Evolutionary conservation across 2,329 filamentous ascomycete species (phyloP).

Genomic region (Pseudogymnoascus sp.): DNA sequence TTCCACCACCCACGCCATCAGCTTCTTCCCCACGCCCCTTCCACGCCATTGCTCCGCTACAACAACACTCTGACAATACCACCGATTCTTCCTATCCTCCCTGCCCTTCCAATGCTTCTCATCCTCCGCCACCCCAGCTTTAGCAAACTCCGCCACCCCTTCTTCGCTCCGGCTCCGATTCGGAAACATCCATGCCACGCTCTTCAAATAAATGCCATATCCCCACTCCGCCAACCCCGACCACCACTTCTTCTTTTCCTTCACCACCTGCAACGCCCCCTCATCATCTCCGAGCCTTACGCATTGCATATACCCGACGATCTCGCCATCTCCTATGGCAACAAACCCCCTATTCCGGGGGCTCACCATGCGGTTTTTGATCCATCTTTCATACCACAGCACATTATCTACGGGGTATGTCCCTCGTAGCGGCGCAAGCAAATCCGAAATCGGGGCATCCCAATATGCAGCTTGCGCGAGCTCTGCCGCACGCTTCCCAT

Average conservation of each 20-base stretch:
- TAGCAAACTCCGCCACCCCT: conserved; percentile 8
- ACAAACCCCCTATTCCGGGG: conserved; percentile 18
- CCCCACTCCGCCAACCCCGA: conserved; percentile 10
- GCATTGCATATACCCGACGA: conserved; percentile 20
- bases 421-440: conserved; percentile 15
- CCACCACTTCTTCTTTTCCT: conserved; percentile 10
- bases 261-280: conserved; percentile 14
- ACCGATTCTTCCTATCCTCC: conserved; percentile 19
- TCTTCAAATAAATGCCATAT: conserved; percentile 1
- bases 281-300: conserved; percentile 19
- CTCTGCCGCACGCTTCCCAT: background rate
- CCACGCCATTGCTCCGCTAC: conserved; percentile 19
- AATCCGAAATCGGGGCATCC: conserved; percentile 16
- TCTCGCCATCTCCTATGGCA: conserved; percentile 12
- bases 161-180: conserved; percentile 13
- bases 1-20: conserved; percentile 22
- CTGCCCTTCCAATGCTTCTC: conserved; percentile 17
- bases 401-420: conserved; percentile 10
- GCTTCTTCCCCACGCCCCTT: conserved; percentile 20
- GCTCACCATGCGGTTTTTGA: conserved; percentile 15
- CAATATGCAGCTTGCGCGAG: conserved; percentile 19
- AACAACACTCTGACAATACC: conserved; percentile 22
- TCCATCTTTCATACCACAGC: conserved; percentile 14
- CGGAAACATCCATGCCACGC: conserved; percentile 12
- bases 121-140: conserved; percentile 4